Percentiles rank a stretch among this genome's conserved stretches.
Conservation (phyloP, 2,329 filamentous ascomycete species). For the Cytospora piceicola region DNA sequence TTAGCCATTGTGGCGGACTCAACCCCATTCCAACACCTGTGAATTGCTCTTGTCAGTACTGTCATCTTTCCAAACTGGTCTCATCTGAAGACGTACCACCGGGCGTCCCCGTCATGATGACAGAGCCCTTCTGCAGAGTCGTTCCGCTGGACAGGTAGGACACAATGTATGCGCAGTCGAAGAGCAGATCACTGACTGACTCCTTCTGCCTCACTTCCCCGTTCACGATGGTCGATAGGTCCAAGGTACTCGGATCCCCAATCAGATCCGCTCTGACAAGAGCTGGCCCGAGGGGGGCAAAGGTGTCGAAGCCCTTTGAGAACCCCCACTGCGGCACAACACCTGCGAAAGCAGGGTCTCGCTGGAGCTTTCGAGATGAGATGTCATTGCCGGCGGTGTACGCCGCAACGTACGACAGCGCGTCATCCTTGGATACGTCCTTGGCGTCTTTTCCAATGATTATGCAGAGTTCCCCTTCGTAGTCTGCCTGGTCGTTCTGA, state of each 20-base stretch:
- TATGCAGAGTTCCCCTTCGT: constrained; percentile 52
- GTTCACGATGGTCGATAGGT: constrained; percentile 51
- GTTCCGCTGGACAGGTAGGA: constrained; percentile 47
- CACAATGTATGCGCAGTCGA: constrained; percentile 45
- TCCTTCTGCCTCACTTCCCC: constrained; percentile 51
- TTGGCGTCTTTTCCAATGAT: constrained; percentile 52
- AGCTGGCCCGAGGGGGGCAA: constrained; percentile 55
- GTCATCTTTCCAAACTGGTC: background rate
- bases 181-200: constrained; percentile 48
- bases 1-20: constrained; percentile 43
- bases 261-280: constrained; percentile 50
- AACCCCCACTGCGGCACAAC: constrained; percentile 61
- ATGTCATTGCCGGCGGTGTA: constrained; percentile 62
- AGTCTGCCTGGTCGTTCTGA: constrained; percentile 53
- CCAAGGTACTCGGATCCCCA: constrained; percentile 47
- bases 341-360: constrained; percentile 52
- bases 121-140: constrained; percentile 46
- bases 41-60: background rate
- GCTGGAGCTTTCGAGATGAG: constrained; percentile 55
- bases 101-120: constrained; percentile 53
- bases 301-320: constrained; percentile 61
- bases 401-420: constrained; percentile 54
- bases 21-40: constrained; percentile 49
- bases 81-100: constrained; percentile 37
- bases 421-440: constrained; percentile 46